Evolutionary conservation across 2,329 filamentous ascomycete genomes (phyloP), one percentile per base, ranked within the genome.

Genomic region (Cladosporium sp.): DNA sequence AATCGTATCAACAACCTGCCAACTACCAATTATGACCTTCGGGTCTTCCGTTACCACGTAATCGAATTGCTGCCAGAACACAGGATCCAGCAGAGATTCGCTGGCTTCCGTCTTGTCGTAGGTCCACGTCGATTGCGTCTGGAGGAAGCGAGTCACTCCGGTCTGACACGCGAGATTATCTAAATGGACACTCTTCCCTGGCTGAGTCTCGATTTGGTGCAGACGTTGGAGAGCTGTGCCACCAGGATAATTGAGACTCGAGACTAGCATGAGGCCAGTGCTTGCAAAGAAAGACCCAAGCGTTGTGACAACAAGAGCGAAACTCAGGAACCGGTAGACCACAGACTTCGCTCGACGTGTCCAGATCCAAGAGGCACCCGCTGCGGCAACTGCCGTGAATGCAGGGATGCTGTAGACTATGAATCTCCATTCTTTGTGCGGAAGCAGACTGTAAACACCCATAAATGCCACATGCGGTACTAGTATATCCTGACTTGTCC

Each of bases 351-450:
- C 69, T n/a, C 83, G 78, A 40, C 88, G 86, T 1, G 66, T 72
- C 71, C 70, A 73, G 63, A 95, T 76, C 73, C 85, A 87, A 58
- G 85, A 83, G 14, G 91, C 90, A 19, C 86, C 87, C 4, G 90
- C 80, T 3, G 90, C 87, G 0, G 91, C 88, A 2, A 87, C 83
- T 11, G 88, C 88, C 0, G 92, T 96, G 30, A 97, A 77, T 0
- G 88, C 81, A 0, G 94, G 94, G 22, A 96, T 81, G 55, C 85
- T 82, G 75, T 97, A 97, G 67, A 97, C 86, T 66, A 99, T 87
- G 78, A 99, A 99, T 17, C 94, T 89, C 72, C 92, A 89, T 76
- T 99, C 94, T 72, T 99, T 99, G 77, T 99, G 94, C 0, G 93
- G 92, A 62, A 96, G 88, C 52, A 91, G 67, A 63, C 91, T 96